phyloP scores from a whole-genome alignment of 257 asterid genomes.

The Jacaranda copaia region DNA sequence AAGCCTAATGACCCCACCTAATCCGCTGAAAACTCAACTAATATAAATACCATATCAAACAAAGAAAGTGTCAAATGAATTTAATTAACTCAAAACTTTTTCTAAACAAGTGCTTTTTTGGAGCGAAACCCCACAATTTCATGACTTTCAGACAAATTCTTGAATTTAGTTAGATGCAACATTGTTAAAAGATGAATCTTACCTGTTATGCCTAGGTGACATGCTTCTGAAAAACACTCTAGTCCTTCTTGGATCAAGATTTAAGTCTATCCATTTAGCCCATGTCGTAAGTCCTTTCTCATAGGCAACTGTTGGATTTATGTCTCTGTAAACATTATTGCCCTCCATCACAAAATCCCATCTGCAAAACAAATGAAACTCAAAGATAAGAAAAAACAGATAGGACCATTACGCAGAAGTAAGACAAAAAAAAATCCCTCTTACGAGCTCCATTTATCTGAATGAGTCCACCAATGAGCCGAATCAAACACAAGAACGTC shows the following conservation, averaged over 20 bases:
- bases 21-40: no score
- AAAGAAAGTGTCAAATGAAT: no score
- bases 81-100: no score
- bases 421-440: slow-evolving; percentile 2
- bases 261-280: slow-evolving; percentile 87
- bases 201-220: slow-evolving; percentile 92
- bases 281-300: slow-evolving; percentile 79
- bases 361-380: slow-evolving; percentile 44
- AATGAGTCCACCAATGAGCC: slow-evolving; percentile 97
- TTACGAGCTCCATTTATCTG: slow-evolving; percentile 82
- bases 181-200: background rate
- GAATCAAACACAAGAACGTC: slow-evolving; percentile 91
- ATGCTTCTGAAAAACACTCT: slow-evolving; percentile 81
- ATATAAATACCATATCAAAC: no score
- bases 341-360: slow-evolving; percentile 92
- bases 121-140: no score
- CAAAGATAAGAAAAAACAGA: background rate
- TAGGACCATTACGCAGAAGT: background rate
- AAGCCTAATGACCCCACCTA: no score
- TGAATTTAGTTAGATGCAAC: no score
- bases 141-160: no score
- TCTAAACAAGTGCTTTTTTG: no score
- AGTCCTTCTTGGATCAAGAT: slow-evolving; percentile 75
- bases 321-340: slow-evolving; percentile 51
- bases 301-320: slow-evolving; percentile 79